Conservation (phyloP, 2,329 filamentous ascomycete genomes). For the Pleomassaria siparia region DNA sequence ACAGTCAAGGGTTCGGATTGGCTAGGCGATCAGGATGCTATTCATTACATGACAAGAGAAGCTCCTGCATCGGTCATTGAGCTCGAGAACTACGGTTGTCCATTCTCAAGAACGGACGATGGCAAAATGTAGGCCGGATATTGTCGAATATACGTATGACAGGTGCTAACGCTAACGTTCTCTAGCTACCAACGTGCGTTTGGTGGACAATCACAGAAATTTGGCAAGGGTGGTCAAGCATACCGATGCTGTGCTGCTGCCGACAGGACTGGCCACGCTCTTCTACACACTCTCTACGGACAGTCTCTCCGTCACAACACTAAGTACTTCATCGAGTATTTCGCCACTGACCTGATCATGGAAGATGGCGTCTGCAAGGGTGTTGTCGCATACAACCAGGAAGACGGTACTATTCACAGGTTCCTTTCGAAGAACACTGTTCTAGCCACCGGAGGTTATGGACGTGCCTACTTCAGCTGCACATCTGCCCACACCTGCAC, state of each 20-base stretch:
- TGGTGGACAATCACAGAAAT: conserved; percentile 94
- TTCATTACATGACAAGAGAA: conserved; percentile 98
- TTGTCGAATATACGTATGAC: not conserved
- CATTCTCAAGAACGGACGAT: conserved; percentile 94
- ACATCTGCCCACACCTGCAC: conserved; percentile 98
- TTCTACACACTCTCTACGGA: conserved; percentile 97
- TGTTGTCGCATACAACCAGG: conserved; percentile 97
- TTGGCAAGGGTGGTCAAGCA: conserved; percentile 93
- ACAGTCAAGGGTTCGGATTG: conserved; percentile 97
- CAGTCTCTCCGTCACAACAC: conserved; percentile 97
- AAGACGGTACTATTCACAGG: conserved; percentile 95
- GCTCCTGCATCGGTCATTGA: conserved; percentile 89
- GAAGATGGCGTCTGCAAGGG: conserved; percentile 95
- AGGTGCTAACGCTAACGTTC: conserved; percentile 2
- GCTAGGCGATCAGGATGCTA: conserved; percentile 95
- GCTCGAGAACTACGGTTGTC: conserved; percentile 96
- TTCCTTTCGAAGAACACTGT: conserved; percentile 98
- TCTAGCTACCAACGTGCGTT: conserved; percentile 92
- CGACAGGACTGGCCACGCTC: conserved; percentile 94
- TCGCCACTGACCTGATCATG: conserved; percentile 96
- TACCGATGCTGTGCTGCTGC: conserved; percentile 97
- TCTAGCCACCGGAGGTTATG: conserved; percentile 94
- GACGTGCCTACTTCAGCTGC: conserved; percentile 96
- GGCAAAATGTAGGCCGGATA: conserved; percentile 74
- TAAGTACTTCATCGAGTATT: conserved; percentile 99